Conservation (phyloP, 495 filamentous ascomycete species). For the Margaritispora aquatica region DNA sequence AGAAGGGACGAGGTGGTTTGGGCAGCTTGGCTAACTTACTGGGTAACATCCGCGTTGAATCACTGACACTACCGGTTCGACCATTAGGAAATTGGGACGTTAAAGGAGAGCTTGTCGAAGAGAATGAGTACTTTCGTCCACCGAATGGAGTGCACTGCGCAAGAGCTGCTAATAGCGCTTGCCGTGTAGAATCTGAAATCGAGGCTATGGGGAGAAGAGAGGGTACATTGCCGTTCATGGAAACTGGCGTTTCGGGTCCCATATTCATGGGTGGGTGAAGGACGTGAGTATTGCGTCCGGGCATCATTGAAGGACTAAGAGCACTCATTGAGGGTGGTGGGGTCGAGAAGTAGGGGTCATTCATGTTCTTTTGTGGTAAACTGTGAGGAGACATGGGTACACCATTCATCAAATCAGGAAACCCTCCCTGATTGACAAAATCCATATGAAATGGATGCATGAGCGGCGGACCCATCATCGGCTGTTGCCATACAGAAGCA, state of each 20-base stretch:
- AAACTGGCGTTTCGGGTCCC: constrained; percentile 62
- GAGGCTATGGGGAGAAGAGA: constrained; percentile 52
- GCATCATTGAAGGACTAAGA: constrained; percentile 43
- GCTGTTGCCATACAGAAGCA: constrained; percentile 57
- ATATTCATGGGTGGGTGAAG: constrained; percentile 55
- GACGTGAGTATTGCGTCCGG: constrained; percentile 45
- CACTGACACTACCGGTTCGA: constrained; percentile 43
- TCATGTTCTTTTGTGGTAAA: constrained; percentile 42
- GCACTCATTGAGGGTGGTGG: constrained; percentile 65
- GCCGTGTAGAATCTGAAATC: constrained; percentile 91
- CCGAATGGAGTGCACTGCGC: constrained; percentile 70
- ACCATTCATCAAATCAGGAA: constrained; percentile 53
- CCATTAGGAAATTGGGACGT: constrained; percentile 43
- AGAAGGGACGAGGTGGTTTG: neutral
- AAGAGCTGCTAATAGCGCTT: constrained; percentile 76
- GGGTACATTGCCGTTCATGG: constrained; percentile 56
- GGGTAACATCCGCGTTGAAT: constrained; percentile 54
- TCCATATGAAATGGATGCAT: constrained; percentile 59
- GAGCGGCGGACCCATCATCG: constrained; percentile 54
- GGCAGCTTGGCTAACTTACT: constrained; percentile 30
- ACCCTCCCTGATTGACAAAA: constrained; percentile 43
- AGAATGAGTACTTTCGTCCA: constrained; percentile 72
- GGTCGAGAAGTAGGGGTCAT: constrained; percentile 52
- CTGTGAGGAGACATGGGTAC: constrained; percentile 58
- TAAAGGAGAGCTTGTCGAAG: constrained; percentile 58